Conservation (phyloP, 2,329 filamentous ascomycete species). For the Mollisiaceae sp. region DNA sequence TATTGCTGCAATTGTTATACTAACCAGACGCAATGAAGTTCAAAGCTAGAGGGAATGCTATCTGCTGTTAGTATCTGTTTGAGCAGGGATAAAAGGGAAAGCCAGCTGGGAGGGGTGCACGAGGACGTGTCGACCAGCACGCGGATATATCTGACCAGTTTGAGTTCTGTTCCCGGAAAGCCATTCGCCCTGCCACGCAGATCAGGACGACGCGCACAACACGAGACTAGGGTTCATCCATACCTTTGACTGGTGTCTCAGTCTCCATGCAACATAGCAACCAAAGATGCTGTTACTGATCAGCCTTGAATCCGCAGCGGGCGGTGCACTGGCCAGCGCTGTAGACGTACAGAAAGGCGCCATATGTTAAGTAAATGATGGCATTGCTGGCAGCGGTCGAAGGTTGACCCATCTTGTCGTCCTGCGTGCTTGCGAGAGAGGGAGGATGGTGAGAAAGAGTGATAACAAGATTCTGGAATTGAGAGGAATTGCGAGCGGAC, state of each 20-base stretch:
- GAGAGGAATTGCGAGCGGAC: not conserved
- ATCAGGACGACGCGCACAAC: not conserved
- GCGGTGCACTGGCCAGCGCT: not conserved
- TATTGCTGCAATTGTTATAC: constrained; percentile 52
- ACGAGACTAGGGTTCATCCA: not conserved
- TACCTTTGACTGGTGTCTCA: constrained; percentile 50
- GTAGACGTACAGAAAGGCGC: constrained; percentile 69
- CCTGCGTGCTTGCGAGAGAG: not conserved
- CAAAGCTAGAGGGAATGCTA: constrained; percentile 79
- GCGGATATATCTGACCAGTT: constrained; percentile 66
- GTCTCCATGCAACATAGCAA: constrained; percentile 58
- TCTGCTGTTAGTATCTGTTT: constrained; percentile 26
- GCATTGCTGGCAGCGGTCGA: constrained; percentile 79
- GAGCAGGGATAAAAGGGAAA: not conserved
- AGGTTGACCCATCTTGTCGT: constrained; percentile 69
- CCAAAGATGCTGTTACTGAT: constrained; percentile 62
- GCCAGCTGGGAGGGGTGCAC: not conserved
- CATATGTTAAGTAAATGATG: constrained; percentile 82
- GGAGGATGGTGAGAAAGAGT: not conserved
- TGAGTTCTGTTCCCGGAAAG: constrained; percentile 81
- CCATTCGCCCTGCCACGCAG: constrained; percentile 59
- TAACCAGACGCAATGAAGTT: constrained; percentile 94
- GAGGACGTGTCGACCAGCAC: not conserved
- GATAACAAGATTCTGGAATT: not conserved
- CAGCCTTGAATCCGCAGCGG: constrained; percentile 9